Conservation (phyloP, 1,139 yeast genomes). For the Debaryomyces nepalensis region DNA sequence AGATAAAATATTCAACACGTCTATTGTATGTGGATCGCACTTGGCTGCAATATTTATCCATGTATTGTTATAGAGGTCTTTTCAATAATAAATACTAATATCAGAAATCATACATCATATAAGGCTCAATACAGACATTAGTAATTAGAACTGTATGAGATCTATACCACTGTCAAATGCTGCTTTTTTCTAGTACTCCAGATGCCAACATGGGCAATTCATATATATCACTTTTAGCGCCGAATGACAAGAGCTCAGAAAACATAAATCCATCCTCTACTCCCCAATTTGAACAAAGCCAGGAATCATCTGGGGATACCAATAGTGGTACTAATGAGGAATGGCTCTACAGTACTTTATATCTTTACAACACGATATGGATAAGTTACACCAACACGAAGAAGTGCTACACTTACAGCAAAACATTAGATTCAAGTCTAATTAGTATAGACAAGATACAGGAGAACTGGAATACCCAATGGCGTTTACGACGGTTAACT, state of each 20-base stretch:
- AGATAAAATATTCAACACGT: too few species aligned
- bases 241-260: neutral
- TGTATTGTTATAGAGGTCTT: too few species aligned
- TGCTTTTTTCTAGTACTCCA: neutral
- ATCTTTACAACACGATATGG: conserved; percentile 3
- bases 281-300: neutral
- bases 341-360: conserved; percentile 2
- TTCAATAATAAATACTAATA: too few species aligned
- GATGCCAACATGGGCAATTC: neutral
- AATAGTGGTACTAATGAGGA: neutral
- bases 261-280: neutral
- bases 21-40: too few species aligned
- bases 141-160: too few species aligned
- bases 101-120: too few species aligned
- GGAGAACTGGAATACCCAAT: neutral
- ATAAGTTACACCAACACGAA: conserved; percentile 1
- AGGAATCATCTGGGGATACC: neutral
- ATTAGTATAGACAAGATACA: neutral
- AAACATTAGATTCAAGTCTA: conserved; percentile 1
- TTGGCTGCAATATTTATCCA: conserved; percentile 7
- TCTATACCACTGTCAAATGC: too few species aligned
- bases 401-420: conserved; percentile 1
- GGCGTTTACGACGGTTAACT: neutral
- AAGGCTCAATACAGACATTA: too few species aligned
- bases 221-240: neutral